These are phyloP conservation scores for Candida buenavistaensis DNA, from an alignment of 1,139 yeast species.

Conservation along the genomic window DNA sequence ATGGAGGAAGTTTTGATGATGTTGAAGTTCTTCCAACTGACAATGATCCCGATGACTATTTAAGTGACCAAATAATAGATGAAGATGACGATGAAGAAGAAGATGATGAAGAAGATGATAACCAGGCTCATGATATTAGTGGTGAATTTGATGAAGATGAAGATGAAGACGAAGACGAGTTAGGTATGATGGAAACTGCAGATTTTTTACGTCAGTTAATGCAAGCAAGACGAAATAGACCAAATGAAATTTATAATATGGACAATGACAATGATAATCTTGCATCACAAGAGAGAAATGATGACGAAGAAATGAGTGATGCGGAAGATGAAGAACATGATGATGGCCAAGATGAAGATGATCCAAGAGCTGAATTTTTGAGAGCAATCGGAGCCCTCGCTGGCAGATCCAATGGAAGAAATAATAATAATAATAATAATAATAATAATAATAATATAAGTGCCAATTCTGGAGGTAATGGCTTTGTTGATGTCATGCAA, in stretches of 20 bases:
- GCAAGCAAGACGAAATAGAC: constrained; percentile 16
- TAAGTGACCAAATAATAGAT: constrained; percentile 9
- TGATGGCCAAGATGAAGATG: constrained; percentile 19
- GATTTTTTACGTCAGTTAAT: constrained; percentile 26
- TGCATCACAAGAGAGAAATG: no score
- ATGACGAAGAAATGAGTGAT: background rate
- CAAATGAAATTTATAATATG: constrained; percentile 15
- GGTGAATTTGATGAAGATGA: constrained; percentile 20
- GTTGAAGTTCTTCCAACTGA: constrained; percentile 7
- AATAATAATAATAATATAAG: no score
- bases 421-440: background rate
- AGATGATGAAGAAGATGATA: constrained; percentile 21
- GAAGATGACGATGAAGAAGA: constrained; percentile 13
- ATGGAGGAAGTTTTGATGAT: constrained; percentile 4
- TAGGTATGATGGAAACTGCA: constrained; percentile 26
- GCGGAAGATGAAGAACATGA: constrained; percentile 15
- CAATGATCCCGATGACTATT: constrained; percentile 7
- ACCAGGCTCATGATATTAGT: constrained; percentile 15
- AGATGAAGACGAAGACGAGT: constrained; percentile 20
- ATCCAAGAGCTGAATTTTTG: constrained; percentile 27
- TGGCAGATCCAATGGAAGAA: constrained; percentile 10
- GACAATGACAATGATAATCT: constrained; percentile 16
- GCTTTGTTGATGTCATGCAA: constrained; percentile 38
- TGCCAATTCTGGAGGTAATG: constrained; percentile 14
- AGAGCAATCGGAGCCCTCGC: constrained; percentile 28